Evolutionary conservation across 176 grass and related monocot species (phyloP).

Genomic region (Oryza brachyantha): DNA sequence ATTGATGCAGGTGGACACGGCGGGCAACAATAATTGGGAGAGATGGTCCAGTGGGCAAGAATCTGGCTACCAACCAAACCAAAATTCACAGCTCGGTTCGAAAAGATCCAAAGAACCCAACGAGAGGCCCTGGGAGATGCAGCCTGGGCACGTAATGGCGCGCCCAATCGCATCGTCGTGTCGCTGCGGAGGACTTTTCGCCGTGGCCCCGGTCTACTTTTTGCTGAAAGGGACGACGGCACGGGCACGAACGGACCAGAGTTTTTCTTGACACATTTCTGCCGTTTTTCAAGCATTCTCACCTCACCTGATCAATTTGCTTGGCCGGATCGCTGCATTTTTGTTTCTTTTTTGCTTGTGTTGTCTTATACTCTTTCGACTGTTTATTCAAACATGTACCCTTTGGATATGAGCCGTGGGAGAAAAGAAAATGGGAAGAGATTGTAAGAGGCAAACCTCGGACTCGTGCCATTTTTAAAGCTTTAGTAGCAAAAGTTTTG

Average conservation of each 20-base stretch:
- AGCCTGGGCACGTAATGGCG: slow-evolving; percentile 1
- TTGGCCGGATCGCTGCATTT: background rate
- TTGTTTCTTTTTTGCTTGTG: no score
- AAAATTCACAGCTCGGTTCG: background rate
- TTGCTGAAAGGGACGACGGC: slow-evolving; percentile 36
- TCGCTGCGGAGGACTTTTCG: slow-evolving; percentile 22
- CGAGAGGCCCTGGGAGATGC: slow-evolving; percentile 1
- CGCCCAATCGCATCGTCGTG: slow-evolving; percentile 10
- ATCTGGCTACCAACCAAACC: slow-evolving; percentile 13
- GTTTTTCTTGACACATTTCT: no score
- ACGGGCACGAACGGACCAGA: no score
- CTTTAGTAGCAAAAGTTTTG: background rate
- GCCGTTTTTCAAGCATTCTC: background rate
- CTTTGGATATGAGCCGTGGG: background rate
- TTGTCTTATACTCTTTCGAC: no score
- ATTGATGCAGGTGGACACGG: background rate
- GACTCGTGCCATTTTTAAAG: background rate
- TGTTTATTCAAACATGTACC: background rate
- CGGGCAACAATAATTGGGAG: background rate
- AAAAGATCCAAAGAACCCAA: slow-evolving; percentile 17
- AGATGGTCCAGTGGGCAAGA: background rate
- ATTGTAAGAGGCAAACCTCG: background rate
- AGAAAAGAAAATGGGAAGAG: background rate
- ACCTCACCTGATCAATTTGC: background rate
- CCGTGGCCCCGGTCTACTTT: slow-evolving; percentile 22